These are phyloP conservation scores for Streptanthus diversifolius DNA, from an alignment of 345 rosid species.

Conservation along the genomic window DNA sequence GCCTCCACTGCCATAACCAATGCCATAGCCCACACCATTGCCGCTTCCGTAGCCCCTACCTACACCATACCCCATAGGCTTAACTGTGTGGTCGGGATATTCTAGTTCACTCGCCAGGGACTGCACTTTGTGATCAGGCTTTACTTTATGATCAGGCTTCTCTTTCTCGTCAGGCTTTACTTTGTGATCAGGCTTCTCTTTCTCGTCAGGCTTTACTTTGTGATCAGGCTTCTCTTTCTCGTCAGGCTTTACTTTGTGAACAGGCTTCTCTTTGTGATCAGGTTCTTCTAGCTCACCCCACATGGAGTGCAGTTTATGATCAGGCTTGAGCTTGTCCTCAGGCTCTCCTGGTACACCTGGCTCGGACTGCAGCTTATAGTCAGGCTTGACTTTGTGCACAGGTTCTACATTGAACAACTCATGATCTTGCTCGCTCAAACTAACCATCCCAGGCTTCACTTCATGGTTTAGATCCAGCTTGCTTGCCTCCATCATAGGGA, in stretches of 20 bases:
- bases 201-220: background rate
- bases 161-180: background rate
- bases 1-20: constrained; percentile 29
- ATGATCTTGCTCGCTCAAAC: background rate
- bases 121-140: background rate
- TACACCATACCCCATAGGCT: constrained; percentile 28
- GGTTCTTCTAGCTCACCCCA: background rate
- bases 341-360: background rate
- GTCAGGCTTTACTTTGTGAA: background rate
- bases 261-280: background rate
- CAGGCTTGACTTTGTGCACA: background rate
- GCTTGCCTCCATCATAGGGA: constrained; percentile 12
- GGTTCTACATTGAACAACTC: background rate
- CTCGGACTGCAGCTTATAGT: background rate
- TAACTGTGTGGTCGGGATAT: constrained; percentile 5
- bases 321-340: background rate
- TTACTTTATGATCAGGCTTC: background rate
- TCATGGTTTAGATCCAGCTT: constrained; percentile 4
- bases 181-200: background rate
- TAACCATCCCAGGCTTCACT: constrained; percentile 11
- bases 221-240: background rate
- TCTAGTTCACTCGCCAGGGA: background rate
- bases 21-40: constrained; percentile 16
- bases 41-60: constrained; percentile 35
- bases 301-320: background rate